phyloP scores from a whole-genome alignment of 2,329 filamentous ascomycete species.

The Mycosphaerella sp. region DNA sequence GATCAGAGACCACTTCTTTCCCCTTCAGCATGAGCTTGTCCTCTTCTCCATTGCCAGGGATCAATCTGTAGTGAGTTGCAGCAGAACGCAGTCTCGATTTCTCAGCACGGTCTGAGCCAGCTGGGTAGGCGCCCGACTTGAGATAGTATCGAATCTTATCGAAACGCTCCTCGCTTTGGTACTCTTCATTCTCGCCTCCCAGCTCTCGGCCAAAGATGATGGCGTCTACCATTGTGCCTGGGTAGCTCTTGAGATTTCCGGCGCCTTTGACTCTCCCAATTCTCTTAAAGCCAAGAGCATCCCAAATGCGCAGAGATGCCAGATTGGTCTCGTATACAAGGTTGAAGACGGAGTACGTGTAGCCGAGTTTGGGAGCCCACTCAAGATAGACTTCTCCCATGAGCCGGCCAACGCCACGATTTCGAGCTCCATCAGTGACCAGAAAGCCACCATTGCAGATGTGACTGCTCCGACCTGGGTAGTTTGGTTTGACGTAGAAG shows the following conservation, averaged over 20 bases:
- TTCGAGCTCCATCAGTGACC: conserved; percentile 43
- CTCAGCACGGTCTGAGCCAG: conserved; percentile 86
- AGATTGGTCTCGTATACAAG: conserved; percentile 92
- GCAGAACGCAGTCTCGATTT: conserved; percentile 91
- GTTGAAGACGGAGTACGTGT: conserved; percentile 90
- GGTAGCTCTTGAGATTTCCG: conserved; percentile 45
- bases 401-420: conserved; percentile 45
- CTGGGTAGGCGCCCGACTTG: conserved; percentile 87
- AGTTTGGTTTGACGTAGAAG: conserved; percentile 93
- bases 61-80: conserved; percentile 88
- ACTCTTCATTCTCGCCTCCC: conserved; percentile 63
- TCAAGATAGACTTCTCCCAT: conserved; percentile 49
- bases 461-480: conserved; percentile 83
- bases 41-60: conserved; percentile 44
- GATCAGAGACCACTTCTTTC: conserved; percentile 92
- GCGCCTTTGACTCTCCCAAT: conserved; percentile 66
- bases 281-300: conserved; percentile 84
- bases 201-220: conserved; percentile 57
- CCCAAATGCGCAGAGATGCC: conserved; percentile 84
- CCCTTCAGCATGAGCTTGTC: conserved; percentile 94
- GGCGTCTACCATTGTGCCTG: conserved; percentile 43
- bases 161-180: conserved; percentile 91
- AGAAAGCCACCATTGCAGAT: conserved; percentile 62
- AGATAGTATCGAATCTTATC: conserved; percentile 98
- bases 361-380: conserved; percentile 57